Evolutionary conservation across 441 rosid species (phyloP), one percentile per base, ranked within the genome.

Genomic region (Isatis lusitanica): DNA sequence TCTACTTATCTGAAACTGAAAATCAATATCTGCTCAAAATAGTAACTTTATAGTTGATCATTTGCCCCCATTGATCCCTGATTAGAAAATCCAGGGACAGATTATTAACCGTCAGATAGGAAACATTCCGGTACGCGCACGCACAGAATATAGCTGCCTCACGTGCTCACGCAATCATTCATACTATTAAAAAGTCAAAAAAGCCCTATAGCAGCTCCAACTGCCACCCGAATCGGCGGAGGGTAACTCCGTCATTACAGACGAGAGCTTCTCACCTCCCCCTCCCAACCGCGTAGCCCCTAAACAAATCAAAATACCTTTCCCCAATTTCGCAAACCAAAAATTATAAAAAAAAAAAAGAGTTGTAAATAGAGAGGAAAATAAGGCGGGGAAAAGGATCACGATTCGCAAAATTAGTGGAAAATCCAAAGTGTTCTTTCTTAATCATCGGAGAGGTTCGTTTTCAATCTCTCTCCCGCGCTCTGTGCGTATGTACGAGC

Each of bases 341-440:
- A n/a, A n/a, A n/a, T n/a, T n/a, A n/a, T n/a, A 11, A 36, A 24
- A 40, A 13, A 59, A 60, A 59, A 51, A 40, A 31, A 31, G 17
- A 57, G 7, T 48, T 76, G 76, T 71, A 70, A 65, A 76, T 70
- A 76, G 61, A 63, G 79, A 76, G 71, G 10, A 43, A 65, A 64
- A 46, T 64, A 63, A 76, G 71, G 79, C 75, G 79, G 75, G 79
- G 75, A 58, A 70, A 48, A 70, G 61, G 72, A 70, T 76, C 74
- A 64, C 58, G 73, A 65, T 39, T 48, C 56, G 48, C 62, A 11
- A 30, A 67, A 44, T 57, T 63, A 56, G 44, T 12, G 26, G 36
- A 60, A 44, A 35, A 8, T 38, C 44, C 1, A 12, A 68, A 68
- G 33, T 55, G 42, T 24, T 55, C 24, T 48, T 21, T 69, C 73